Percentiles rank a stretch among this genome's conserved stretches.
phyloP scores from a whole-genome alignment of 108 stramenopile genomes.

The Cyclotella cryptica region DNA sequence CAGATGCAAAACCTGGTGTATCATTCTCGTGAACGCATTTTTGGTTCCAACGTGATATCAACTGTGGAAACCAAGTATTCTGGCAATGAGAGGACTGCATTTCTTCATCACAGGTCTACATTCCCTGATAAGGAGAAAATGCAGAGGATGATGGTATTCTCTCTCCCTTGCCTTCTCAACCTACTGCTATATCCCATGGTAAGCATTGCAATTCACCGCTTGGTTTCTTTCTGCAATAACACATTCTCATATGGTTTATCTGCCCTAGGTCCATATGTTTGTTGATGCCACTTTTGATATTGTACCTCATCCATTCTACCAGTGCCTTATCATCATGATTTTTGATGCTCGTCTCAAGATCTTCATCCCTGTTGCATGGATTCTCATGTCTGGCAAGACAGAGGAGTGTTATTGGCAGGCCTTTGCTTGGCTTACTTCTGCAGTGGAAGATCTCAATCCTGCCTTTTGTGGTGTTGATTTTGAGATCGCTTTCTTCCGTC shows the following conservation, averaged over 20 bases:
- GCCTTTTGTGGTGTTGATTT: constrained; percentile 17
- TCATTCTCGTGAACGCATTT: constrained; percentile 10
- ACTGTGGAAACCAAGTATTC: background rate
- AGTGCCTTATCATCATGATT: constrained; percentile 22
- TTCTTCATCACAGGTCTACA: background rate
- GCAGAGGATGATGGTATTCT: constrained; percentile 12
- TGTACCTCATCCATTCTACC: constrained; percentile 24
- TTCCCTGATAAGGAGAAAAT: constrained; percentile 10
- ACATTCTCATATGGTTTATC: constrained; percentile 1
- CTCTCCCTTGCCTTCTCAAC: constrained; percentile 2
- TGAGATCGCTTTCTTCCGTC: constrained; percentile 3
- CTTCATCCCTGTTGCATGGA: constrained; percentile 23
- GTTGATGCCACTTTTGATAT: constrained; percentile 20
- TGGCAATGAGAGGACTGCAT: background rate
- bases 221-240: background rate
- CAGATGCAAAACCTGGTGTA: constrained; percentile 12
- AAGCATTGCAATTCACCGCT: background rate
- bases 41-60: constrained; percentile 4
- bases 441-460: background rate
- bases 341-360: constrained; percentile 11
- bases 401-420: constrained; percentile 29
- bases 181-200: constrained; percentile 10
- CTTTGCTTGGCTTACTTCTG: constrained; percentile 18
- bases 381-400: constrained; percentile 24
- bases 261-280: constrained; percentile 7